phyloP scores from a whole-genome alignment of 129 eudicot genomes.

The Flaveria brownii region DNA sequence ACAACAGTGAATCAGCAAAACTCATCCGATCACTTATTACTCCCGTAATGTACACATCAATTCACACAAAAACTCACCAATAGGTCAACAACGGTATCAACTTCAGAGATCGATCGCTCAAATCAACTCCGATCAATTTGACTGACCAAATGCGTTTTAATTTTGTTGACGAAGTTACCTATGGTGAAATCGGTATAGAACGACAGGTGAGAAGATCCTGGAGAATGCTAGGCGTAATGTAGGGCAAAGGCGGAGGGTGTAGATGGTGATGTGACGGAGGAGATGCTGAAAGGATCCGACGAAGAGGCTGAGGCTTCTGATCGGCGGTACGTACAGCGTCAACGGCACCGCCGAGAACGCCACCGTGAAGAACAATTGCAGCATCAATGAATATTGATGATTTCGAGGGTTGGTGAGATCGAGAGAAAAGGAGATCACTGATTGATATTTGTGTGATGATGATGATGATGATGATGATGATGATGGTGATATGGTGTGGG shows the following conservation, averaged over 20 bases:
- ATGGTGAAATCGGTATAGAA: conserved; percentile 19
- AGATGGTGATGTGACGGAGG: conserved; percentile 43
- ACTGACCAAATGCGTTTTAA: too few species aligned
- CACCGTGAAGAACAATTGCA: conserved; percentile 66
- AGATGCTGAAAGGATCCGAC: conserved; percentile 54
- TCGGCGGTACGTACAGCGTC: conserved; percentile 75
- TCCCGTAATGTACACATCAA: conserved; percentile 12
- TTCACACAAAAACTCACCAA: conserved; percentile 8
- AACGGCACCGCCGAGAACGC: conserved; percentile 86
- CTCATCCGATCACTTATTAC: conserved; percentile 17
- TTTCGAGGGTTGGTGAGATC: background rate
- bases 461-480: too few species aligned
- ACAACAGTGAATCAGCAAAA: background rate
- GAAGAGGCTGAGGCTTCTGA: conserved; percentile 68
- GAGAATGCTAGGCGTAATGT: conserved; percentile 48
- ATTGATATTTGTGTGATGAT: too few species aligned
- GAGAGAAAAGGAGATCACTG: background rate
- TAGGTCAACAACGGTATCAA: background rate
- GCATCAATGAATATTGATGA: conserved; percentile 39
- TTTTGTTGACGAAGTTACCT: background rate
- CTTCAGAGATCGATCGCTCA: background rate
- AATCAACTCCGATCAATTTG: background rate
- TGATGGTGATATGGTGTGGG: too few species aligned
- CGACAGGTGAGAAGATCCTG: conserved; percentile 39
- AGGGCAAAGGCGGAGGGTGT: conserved; percentile 44